Conservation (phyloP, 2,329 filamentous ascomycete genomes). For the Nemania serpens region DNA sequence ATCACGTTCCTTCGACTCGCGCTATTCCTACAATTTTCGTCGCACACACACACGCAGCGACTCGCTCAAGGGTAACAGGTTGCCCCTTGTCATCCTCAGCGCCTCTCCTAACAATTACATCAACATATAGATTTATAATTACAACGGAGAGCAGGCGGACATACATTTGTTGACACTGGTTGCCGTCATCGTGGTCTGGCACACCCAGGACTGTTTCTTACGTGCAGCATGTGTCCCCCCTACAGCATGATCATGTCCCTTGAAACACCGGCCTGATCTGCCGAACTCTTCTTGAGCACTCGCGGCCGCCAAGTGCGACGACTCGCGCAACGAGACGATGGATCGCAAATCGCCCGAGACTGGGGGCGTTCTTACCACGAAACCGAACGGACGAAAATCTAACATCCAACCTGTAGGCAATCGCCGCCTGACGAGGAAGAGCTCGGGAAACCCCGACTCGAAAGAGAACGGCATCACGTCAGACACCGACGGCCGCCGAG, state of each 20-base stretch:
- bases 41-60: neutral
- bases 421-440: constrained; percentile 25
- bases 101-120: neutral
- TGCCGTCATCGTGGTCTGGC: neutral
- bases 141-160: neutral
- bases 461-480: constrained; percentile 35
- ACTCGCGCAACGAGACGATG: constrained; percentile 20
- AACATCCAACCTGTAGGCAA: constrained; percentile 30
- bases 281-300: neutral
- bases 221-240: constrained; percentile 23
- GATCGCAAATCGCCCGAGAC: constrained; percentile 32
- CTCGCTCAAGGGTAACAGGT: neutral
- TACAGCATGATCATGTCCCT: constrained; percentile 12
- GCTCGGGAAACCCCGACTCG: constrained; percentile 23
- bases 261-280: constrained; percentile 28
- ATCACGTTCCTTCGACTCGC: too few relatives aligned
- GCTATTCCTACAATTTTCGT: neutral
- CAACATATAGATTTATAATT: too few relatives aligned
- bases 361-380: constrained; percentile 31
- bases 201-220: constrained; percentile 2
- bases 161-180: neutral
- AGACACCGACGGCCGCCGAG: constrained; percentile 27
- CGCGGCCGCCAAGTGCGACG: neutral
- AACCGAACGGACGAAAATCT: constrained; percentile 34
- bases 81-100: neutral